Percentiles rank a stretch among this genome's conserved stretches.
phyloP scores from a whole-genome alignment of 306 rosid genomes.

The Cucurbita argyrosperma region DNA sequence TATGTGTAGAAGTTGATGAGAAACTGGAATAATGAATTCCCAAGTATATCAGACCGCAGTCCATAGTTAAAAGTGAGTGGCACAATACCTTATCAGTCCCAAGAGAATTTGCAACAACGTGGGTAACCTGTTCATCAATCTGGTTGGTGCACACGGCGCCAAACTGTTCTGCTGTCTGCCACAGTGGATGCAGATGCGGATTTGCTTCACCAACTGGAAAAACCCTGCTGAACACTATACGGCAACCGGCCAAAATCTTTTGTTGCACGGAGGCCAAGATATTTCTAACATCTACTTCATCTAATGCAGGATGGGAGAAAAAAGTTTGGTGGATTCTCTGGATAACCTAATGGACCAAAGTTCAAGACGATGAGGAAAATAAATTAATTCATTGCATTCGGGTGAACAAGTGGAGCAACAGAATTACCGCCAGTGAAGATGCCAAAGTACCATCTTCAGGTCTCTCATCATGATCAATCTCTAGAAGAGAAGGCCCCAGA shows the following conservation, averaged over 20 bases:
- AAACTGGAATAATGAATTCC: background rate
- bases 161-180: conserved; percentile 97
- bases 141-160: conserved; percentile 84
- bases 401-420: background rate
- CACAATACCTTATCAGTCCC: conserved; percentile 89
- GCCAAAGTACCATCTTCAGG: conserved; percentile 89
- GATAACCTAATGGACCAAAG: conserved; percentile 44
- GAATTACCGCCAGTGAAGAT: conserved; percentile 67
- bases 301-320: conserved; percentile 56
- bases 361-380: conserved; percentile 12
- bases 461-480: conserved; percentile 89
- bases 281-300: conserved; percentile 87
- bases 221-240: conserved; percentile 88
- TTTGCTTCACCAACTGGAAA: conserved; percentile 80
- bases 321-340: conserved; percentile 74
- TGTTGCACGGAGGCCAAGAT: conserved; percentile 76
- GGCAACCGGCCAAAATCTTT: conserved; percentile 75
- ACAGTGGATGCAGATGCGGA: conserved; percentile 83
- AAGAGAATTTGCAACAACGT: conserved; percentile 74
- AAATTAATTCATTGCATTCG: background rate
- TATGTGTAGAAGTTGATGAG: background rate
- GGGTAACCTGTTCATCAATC: conserved; percentile 89
- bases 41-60: background rate
- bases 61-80: background rate
- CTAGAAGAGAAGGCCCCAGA: conserved; percentile 88